Evolutionary conservation across 768 basidiomycete species (phyloP).

Genomic region (Tylopilus sp.): DNA sequence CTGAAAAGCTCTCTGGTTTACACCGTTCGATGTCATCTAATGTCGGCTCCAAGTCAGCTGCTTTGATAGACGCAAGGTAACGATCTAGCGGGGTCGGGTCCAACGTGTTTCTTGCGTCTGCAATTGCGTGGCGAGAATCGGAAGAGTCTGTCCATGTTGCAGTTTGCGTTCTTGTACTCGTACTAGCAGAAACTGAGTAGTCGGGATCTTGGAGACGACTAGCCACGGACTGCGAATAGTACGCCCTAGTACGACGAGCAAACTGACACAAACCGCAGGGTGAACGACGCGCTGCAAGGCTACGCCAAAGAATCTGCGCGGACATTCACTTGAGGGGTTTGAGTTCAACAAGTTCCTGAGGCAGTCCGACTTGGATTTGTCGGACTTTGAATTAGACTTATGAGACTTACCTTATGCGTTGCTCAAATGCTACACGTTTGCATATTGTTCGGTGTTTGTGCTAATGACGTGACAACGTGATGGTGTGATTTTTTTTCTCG

Average conservation of each 20-base stretch:
- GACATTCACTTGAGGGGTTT: no score
- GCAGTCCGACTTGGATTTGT: no score
- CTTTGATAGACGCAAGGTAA: slow-evolving; percentile 53
- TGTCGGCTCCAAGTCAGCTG: slow-evolving; percentile 44
- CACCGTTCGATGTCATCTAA: slow-evolving; percentile 61
- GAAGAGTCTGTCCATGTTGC: slow-evolving; percentile 1
- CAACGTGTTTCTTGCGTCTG: slow-evolving; percentile 27
- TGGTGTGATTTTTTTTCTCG: no score
- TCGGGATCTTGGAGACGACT: slow-evolving; percentile 4
- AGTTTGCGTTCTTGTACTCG: slow-evolving; percentile 1
- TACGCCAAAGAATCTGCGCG: slow-evolving; percentile 14
- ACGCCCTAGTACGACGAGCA: slow-evolving; percentile 15
- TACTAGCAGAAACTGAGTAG: slow-evolving; percentile 2
- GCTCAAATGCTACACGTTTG: no score
- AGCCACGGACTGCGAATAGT: slow-evolving; percentile 23
- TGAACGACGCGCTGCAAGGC: slow-evolving; percentile 12
- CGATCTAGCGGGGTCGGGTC: slow-evolving; percentile 48
- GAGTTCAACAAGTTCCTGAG: no score
- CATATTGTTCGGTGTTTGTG: no score
- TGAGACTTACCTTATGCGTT: no score
- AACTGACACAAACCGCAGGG: slow-evolving; percentile 14
- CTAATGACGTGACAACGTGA: no score
- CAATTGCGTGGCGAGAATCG: slow-evolving; percentile 1
- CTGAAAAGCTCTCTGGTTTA: slow-evolving; percentile 41
- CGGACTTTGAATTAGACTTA: no score